phyloP scores from a whole-genome alignment of 148 eudicot species.

The Persicaria tinctoria region DNA sequence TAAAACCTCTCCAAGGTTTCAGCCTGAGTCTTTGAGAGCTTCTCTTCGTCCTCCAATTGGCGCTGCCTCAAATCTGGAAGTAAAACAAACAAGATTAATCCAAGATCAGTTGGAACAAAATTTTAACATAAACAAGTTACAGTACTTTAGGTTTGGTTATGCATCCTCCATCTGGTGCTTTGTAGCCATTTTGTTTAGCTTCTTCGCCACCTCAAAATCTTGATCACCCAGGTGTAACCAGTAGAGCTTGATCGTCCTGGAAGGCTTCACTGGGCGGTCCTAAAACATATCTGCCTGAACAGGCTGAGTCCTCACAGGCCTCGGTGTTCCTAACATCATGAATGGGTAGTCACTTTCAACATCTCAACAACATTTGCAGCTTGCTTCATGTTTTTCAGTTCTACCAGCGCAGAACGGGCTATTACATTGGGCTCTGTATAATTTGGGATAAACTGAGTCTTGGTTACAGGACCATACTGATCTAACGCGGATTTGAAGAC shows the following conservation, averaged over 20 bases:
- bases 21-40: conserved; percentile 46
- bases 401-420: conserved; percentile 56
- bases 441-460: conserved; percentile 41
- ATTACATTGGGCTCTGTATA: conserved; percentile 27
- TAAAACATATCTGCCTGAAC: conserved; percentile 61
- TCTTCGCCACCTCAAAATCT: conserved; percentile 48
- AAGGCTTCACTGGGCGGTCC: conserved; percentile 64
- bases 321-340: conserved; percentile 81
- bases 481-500: conserved; percentile 54
- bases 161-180: conserved; percentile 48
- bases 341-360: conserved; percentile 33
- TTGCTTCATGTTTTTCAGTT: conserved; percentile 39
- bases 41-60: conserved; percentile 47
- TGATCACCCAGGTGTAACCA: conserved; percentile 62
- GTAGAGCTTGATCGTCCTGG: conserved; percentile 27
- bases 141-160: not conserved
- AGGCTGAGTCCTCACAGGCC: conserved; percentile 57
- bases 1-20: conserved; percentile 26
- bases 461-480: conserved; percentile 54
- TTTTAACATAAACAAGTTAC: not conserved
- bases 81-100: not conserved
- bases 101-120: not conserved
- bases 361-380: conserved; percentile 29
- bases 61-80: conserved; percentile 22
- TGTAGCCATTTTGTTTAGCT: conserved; percentile 37